Conservation (phyloP, 441 rosid species). For the Arabidopsis lyrata region DNA sequence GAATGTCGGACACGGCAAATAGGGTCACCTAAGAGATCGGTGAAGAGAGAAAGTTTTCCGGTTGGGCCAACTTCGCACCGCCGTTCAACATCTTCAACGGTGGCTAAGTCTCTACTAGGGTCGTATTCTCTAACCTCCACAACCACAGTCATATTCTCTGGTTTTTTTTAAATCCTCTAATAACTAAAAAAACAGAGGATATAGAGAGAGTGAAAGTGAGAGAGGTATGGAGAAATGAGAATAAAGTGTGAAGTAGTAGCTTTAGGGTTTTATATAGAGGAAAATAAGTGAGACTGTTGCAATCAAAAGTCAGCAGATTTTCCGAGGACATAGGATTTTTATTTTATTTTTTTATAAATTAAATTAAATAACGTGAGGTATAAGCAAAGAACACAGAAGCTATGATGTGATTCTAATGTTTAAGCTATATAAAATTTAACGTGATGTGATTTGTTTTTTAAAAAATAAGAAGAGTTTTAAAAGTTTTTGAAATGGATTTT, state of each 20-base stretch:
- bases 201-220: neutral
- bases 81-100: conserved; percentile 79
- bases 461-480: too few species aligned
- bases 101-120: conserved; percentile 56
- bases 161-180: neutral
- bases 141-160: conserved; percentile 32
- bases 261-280: conserved; percentile 40
- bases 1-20: conserved; percentile 96
- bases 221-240: conserved; percentile 58
- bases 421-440: neutral
- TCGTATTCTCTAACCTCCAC: conserved; percentile 78
- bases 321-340: conserved; percentile 32
- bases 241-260: conserved; percentile 27
- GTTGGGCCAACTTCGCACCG: conserved; percentile 92
- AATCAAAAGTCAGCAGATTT: conserved; percentile 35
- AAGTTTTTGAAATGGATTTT: conserved; percentile 13
- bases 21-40: conserved; percentile 98
- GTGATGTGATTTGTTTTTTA: too few species aligned
- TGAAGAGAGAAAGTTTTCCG: conserved; percentile 86
- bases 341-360: neutral
- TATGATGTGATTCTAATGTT: neutral
- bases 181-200: neutral
- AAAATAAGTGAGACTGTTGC: conserved; percentile 28
- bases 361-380: conserved; percentile 34
- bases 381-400: conserved; percentile 35